Conservation (phyloP, 257 asterid species). For the Avicennia marina region DNA sequence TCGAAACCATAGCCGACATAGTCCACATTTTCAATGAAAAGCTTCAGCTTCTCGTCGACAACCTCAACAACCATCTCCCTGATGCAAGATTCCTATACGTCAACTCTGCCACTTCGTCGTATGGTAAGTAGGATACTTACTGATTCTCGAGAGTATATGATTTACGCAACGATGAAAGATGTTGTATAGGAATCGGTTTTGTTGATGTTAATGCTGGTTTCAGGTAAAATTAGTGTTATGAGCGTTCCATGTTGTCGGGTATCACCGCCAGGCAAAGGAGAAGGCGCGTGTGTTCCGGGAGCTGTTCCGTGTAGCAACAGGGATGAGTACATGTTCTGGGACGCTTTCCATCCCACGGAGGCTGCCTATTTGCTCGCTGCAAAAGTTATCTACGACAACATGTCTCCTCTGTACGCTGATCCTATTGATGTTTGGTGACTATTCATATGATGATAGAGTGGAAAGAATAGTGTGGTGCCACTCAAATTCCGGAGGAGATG, state of each 20-base stretch:
- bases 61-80: conserved; percentile 20
- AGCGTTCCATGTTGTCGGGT: conserved; percentile 26
- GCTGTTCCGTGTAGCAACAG: conserved; percentile 20
- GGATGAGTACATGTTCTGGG: conserved; percentile 31
- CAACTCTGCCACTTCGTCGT: neutral
- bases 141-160: too few species aligned
- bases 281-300: conserved; percentile 14
- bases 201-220: neutral
- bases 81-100: conserved; percentile 28
- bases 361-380: conserved; percentile 15
- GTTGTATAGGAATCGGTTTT: too few species aligned
- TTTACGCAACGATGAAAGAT: too few species aligned
- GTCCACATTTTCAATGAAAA: conserved; percentile 23
- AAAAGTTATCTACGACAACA: neutral
- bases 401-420: conserved; percentile 9
- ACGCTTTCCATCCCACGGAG: conserved; percentile 25
- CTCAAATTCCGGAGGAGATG: too few species aligned
- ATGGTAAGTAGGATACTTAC: conserved; percentile 26
- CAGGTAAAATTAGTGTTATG: conserved; percentile 22
- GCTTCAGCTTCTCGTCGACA: conserved; percentile 20
- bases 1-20: conserved; percentile 24
- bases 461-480: too few species aligned
- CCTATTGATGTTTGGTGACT: neutral
- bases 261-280: neutral
- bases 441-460: too few species aligned